Conservation (phyloP, 2,329 filamentous ascomycete species). For the Polytolypa hystricis region DNA sequence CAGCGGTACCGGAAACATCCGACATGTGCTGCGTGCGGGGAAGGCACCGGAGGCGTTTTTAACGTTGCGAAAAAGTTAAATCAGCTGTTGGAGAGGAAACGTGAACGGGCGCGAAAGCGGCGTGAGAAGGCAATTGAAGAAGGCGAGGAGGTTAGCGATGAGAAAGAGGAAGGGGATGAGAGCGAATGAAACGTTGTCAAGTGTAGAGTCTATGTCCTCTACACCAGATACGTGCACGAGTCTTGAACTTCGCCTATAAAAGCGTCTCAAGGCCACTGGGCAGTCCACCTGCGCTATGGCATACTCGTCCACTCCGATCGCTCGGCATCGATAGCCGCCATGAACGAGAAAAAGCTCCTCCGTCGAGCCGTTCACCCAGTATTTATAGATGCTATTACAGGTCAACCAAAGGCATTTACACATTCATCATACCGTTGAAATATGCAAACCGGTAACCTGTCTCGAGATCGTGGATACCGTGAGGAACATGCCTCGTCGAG, state of each 20-base stretch:
- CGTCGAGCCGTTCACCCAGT: too few relatives aligned
- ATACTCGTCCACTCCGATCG: background rate
- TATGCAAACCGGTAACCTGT: too few relatives aligned
- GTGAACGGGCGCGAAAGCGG: conserved; percentile 44
- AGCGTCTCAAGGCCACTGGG: background rate
- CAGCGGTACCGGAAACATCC: conserved; percentile 79
- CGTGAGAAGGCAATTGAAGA: conserved; percentile 43
- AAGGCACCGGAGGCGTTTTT: conserved; percentile 79
- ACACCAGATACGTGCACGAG: background rate
- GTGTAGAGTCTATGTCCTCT: background rate
- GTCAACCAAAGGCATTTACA: too few relatives aligned
- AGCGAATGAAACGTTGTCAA: conserved; percentile 4
- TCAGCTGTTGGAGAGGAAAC: conserved; percentile 63
- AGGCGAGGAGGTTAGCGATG: conserved; percentile 40
- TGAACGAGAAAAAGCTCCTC: conserved; percentile 1
- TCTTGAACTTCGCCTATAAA: background rate
- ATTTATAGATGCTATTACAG: too few relatives aligned
- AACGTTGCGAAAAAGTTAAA: conserved; percentile 76
- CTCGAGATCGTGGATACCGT: too few relatives aligned
- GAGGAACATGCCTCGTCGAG: too few relatives aligned
- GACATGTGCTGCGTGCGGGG: conserved; percentile 72
- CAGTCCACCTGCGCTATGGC: background rate
- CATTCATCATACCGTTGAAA: too few relatives aligned
- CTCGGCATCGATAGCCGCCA: background rate
- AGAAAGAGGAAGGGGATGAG: conserved; percentile 30